Percentiles rank a stretch among this genome's conserved stretches.
Conservation (phyloP, 306 rosid genomes). For the Cicer cuneatum region DNA sequence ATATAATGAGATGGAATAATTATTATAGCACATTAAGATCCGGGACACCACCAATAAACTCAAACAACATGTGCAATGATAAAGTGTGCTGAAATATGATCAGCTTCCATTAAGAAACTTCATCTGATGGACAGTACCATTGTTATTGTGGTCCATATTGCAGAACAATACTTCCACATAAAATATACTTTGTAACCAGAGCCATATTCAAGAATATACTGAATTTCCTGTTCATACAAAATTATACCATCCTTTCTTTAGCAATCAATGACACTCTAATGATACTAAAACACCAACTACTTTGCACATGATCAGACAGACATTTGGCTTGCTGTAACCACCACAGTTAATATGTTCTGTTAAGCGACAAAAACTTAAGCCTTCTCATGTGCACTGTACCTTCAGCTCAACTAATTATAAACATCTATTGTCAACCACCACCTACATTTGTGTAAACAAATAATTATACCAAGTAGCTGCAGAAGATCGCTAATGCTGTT, state of each 20-base stretch:
- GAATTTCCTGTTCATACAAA: slow-evolving; percentile 7
- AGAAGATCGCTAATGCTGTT: neutral
- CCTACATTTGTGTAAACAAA: neutral
- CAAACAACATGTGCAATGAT: slow-evolving; percentile 31
- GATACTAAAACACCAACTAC: neutral
- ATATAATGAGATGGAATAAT: slow-evolving; percentile 25
- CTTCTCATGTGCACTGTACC: neutral
- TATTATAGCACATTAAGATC: slow-evolving; percentile 31
- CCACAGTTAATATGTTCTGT: neutral
- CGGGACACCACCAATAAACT: slow-evolving; percentile 26
- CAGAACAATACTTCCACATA: slow-evolving; percentile 1
- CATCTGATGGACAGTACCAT: neutral
- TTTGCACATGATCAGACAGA: slow-evolving; percentile 4
- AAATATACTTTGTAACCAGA: neutral
- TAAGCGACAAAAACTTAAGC: slow-evolving; percentile 11
- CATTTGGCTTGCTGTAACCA: neutral
- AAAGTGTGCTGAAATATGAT: slow-evolving; percentile 21
- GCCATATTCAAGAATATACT: slow-evolving; percentile 7
- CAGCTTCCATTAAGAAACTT: slow-evolving; percentile 28
- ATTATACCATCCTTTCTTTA: slow-evolving; percentile 16
- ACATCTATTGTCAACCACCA: slow-evolving; percentile 17
- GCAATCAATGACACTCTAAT: slow-evolving; percentile 9
- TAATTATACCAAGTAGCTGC: slow-evolving; percentile 7
- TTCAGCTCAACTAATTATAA: slow-evolving; percentile 22
- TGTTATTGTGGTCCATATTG: slow-evolving; percentile 13